A percentile compares a stretch with the other conserved stretches of the same genome.
These are phyloP conservation scores for Schwanniomyces yamadae DNA, from an alignment of 805 yeast genomes.

Conservation along the genomic window DNA sequence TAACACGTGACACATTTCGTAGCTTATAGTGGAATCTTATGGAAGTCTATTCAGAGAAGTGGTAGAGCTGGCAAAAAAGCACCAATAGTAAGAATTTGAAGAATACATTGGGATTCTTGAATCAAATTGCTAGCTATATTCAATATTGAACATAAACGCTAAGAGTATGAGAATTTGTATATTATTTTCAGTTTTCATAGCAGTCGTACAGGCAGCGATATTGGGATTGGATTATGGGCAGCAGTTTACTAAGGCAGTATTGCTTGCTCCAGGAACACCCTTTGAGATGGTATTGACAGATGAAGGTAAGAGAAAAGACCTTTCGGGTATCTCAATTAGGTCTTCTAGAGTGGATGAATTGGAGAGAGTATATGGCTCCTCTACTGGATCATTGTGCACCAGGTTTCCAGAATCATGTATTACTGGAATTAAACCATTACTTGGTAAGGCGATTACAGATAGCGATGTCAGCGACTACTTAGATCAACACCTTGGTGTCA, in stretches of 20 bases:
- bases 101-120: too few species aligned
- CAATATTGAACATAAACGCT: too few species aligned
- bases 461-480: slow-evolving; percentile 47
- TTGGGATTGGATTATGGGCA: slow-evolving; percentile 90
- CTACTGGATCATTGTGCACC: slow-evolving; percentile 66
- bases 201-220: slow-evolving; percentile 53
- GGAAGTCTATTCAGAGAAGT: too few species aligned
- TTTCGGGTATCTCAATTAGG: slow-evolving; percentile 71
- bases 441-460: slow-evolving; percentile 62
- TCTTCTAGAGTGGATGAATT: slow-evolving; percentile 41
- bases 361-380: slow-evolving; percentile 76
- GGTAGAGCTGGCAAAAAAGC: too few species aligned
- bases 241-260: slow-evolving; percentile 79
- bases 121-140: neutral
- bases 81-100: too few species aligned
- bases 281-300: slow-evolving; percentile 86
- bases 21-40: too few species aligned
- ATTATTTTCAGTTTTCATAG: slow-evolving; percentile 11
- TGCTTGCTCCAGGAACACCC: slow-evolving; percentile 88
- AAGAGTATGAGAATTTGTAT: slow-evolving; percentile 9
- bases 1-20: too few species aligned
- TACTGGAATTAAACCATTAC: slow-evolving; percentile 62
- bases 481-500: slow-evolving; percentile 60
- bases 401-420: slow-evolving; percentile 73
- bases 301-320: slow-evolving; percentile 89